These are phyloP conservation scores for Tuber aestivum DNA, from an alignment of 495 filamentous ascomycete genomes.

Conservation along the genomic window DNA sequence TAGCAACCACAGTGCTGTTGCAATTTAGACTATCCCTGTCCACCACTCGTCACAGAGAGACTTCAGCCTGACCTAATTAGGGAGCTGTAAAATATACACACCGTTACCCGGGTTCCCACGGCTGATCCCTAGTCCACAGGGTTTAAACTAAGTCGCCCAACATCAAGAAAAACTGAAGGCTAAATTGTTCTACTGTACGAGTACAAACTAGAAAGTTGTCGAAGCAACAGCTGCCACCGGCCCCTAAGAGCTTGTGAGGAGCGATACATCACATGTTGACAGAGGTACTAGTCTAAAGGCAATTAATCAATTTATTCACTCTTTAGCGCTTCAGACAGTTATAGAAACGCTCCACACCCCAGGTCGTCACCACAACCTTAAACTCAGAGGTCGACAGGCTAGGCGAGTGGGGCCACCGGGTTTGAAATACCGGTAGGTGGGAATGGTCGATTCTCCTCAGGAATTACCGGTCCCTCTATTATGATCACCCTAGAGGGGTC, in stretches of 20 bases:
- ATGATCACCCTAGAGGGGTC: too few relatives aligned
- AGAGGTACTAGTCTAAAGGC: not conserved
- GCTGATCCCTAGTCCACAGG: not conserved
- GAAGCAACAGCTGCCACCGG: not conserved
- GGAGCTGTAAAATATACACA: not conserved
- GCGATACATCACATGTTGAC: not conserved
- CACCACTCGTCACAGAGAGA: not conserved
- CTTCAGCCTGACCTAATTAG: too few relatives aligned
- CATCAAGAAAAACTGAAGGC: not conserved
- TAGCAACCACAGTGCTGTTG: not conserved
- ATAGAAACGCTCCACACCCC: not conserved
- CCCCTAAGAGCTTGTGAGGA: not conserved
- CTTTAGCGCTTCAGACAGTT: not conserved
- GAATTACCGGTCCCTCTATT: too few relatives aligned
- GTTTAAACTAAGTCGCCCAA: not conserved
- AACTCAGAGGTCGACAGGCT: too few relatives aligned
- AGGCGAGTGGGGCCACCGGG: too few relatives aligned
- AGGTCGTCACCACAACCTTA: too few relatives aligned
- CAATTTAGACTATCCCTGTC: not conserved
- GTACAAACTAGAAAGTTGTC: not conserved
- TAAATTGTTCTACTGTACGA: not conserved
- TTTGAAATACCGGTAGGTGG: too few relatives aligned
- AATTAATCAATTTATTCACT: not conserved
- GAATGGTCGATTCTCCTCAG: too few relatives aligned
- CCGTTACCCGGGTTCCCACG: not conserved